Percentiles rank a stretch among this genome's conserved stretches.
phyloP scores from a whole-genome alignment of 768 basidiomycete species.

The Termitomyces sp. region DNA sequence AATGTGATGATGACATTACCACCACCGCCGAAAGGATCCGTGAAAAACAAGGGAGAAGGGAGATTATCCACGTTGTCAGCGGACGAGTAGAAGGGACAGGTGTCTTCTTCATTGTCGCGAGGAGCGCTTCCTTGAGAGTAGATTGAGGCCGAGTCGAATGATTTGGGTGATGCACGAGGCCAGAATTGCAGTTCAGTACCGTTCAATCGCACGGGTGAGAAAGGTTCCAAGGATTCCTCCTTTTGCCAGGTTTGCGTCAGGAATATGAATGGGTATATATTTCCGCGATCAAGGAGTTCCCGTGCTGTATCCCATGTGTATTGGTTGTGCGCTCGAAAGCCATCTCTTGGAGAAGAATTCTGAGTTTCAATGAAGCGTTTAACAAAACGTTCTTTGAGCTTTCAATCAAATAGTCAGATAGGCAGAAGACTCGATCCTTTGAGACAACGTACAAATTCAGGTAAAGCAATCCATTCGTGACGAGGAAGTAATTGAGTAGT shows the following conservation, averaged over 20 bases:
- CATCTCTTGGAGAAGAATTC: background rate
- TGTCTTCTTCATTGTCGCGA: background rate
- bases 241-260: constrained; percentile 3
- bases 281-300: constrained; percentile 4
- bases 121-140: constrained; percentile 8
- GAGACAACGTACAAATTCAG: constrained; percentile 3
- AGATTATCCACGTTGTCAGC: background rate
- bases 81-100: background rate
- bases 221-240: background rate
- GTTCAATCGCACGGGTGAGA: background rate
- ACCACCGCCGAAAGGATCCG: background rate
- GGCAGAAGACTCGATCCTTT: background rate
- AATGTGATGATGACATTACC: background rate
- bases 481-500: constrained; percentile 4
- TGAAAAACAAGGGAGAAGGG: background rate
- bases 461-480: constrained; percentile 2
- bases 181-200: background rate
- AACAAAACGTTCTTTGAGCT: constrained; percentile 12
- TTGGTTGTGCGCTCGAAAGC: constrained; percentile 1
- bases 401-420: background rate
- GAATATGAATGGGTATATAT: constrained; percentile 8
- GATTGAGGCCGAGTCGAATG: background rate
- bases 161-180: background rate
- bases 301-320: background rate
- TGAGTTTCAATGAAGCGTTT: constrained; percentile 5